Base-by-base conservation (phyloP, 768 basidiomycete genomes). In the Suillus spraguei region DNA sequence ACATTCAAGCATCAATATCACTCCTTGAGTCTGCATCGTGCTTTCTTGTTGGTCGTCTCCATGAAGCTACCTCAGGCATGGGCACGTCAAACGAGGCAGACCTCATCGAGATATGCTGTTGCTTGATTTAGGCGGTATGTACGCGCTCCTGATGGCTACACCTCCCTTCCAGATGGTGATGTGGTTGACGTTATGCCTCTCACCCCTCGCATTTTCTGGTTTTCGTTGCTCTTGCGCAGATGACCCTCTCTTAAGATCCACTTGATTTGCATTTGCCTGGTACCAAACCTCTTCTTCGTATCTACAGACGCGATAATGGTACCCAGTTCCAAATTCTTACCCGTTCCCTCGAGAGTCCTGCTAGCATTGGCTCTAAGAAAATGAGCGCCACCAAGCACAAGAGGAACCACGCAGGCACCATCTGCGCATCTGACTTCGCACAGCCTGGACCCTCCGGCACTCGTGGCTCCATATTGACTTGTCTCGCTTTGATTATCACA, bases 371-470 rank as follows among this genome's bases (percentile, higher is more conserved):
- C 16, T 46, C 63, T 28, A 53, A 36, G 32, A 63, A 58, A 28
- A 60, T 41, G 10, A 60, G 64, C 10, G 69, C 42, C 56, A 50
- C 41, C 49, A 73, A 62, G 66, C 75, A 61, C 66, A 44, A 71
- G 58, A 72, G 78, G n/a, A 76, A 74, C n/a, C 81, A 84, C 20
- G 83, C 78, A 32, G 82, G 78, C 65, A 86, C 81, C 60, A 85
- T 80, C 69, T 83, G 78, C 59, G 83, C 80, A 56, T 85, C 79
- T n/a, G 82, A 82, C 65, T 80, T 76, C 55, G 22, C 66, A 39
- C 76, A 65, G 39, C 61, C 67, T 6, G 61, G 59, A 11, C 42
- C 53, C 41, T 36, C 61, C 52, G 62, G 60, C 38, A 61, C 66
- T 3, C 32, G 64, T 60, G 62, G 60, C 47, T 52, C 56, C 63